Base-by-base conservation (phyloP, 768 basidiomycete species). In the Suillus placidus region DNA sequence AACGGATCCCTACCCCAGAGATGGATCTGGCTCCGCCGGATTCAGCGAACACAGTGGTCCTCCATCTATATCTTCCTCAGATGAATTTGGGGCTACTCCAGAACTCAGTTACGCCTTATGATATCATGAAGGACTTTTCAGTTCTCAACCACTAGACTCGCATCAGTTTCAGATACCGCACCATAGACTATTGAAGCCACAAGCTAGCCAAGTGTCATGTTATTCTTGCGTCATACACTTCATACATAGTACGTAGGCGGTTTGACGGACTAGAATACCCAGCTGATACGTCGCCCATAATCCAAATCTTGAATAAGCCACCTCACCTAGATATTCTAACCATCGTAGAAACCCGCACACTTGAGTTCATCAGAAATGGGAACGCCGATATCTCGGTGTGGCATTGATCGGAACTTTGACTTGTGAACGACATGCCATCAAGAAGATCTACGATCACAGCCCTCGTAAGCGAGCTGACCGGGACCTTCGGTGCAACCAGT, bases 1-100 rank as follows among this genome's bases (percentile, higher is more conserved):
- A 7, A 92, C 91, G 6, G 88, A 92, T 68, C 72, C 80, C 3
- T 91, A 84, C 82, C 79, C 75, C 73, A 45, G 79, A 72, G 67
- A 80, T 78, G 64, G 78, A 65, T 68, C 69, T 23, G 70, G 72
- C 12, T 13, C 69, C n/a, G 63, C 57, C 35, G 49, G 18, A 37
- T 65, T 57, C 60, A 62, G 45, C 7, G 57, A 10, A 9, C 23
- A 10, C 3, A 45, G 60, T 26, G 32, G 66, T 35, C 64, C 70
- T 9, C 67, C 69, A 26, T 70, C 69, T 30, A 55, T 68, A 60
- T 66, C 64, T 30, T 64, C 64, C 16, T 75, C 76, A 2, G 76
- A 75, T 61, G 76, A 76, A n/a, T 63, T 71, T 4, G 37, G 26
- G 47, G 57, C 60, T 49, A 34, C 34, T 10, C 67, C 71, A 7